Evolutionary conservation across 202 grass and related monocot genomes (phyloP).

Genomic region (Brachypodium distachyon): DNA sequence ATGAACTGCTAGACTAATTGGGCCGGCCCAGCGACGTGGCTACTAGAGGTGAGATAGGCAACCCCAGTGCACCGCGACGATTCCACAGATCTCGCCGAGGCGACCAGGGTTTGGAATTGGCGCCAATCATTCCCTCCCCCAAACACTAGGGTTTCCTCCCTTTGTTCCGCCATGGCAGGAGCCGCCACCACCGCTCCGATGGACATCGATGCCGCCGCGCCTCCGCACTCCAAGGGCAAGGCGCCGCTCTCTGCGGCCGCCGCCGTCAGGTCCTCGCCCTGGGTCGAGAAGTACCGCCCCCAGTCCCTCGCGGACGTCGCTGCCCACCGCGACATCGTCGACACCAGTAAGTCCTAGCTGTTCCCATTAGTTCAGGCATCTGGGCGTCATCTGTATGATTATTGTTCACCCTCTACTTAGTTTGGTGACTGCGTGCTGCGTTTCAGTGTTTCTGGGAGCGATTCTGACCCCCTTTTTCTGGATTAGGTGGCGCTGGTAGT

Average conservation of each 20-base stretch:
- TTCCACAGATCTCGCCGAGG: not conserved
- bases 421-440: not conserved
- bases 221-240: slow-evolving; percentile 44
- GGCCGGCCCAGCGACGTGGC: too few relatives aligned
- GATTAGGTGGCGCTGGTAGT: not conserved
- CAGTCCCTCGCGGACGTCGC: slow-evolving; percentile 91
- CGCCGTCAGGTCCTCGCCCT: slow-evolving; percentile 57
- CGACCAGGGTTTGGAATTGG: slow-evolving; percentile 30
- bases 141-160: slow-evolving; percentile 32
- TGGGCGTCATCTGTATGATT: not conserved
- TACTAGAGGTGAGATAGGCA: too few relatives aligned
- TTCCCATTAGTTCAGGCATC: not conserved
- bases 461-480: not conserved
- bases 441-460: slow-evolving; percentile 3
- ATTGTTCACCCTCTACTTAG: not conserved
- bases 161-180: slow-evolving; percentile 32
- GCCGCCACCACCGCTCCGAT: slow-evolving; percentile 48
- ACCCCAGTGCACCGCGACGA: too few relatives aligned
- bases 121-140: slow-evolving; percentile 26
- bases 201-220: slow-evolving; percentile 60
- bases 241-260: slow-evolving; percentile 13
- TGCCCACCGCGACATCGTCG: slow-evolving; percentile 90
- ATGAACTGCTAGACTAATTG: too few relatives aligned
- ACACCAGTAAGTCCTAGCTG: slow-evolving; percentile 53
- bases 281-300: slow-evolving; percentile 95